phyloP scores from a whole-genome alignment of 345 rosid species.

The Eucalyptus marginata region DNA sequence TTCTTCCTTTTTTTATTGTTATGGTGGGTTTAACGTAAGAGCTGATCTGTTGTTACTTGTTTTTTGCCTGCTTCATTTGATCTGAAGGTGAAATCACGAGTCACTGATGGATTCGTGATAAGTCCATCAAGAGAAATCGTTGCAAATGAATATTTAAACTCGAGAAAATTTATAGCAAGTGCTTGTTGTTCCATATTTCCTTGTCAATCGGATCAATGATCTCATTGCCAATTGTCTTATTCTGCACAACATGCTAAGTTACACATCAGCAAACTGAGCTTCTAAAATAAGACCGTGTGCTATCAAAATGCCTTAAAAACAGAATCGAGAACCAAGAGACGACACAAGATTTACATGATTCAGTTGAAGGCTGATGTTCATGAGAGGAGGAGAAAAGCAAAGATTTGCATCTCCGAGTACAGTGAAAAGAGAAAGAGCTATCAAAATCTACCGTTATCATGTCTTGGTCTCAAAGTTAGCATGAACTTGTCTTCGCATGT shows the following conservation, averaged over 20 bases:
- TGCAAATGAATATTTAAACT: background rate
- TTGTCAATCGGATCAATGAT: background rate
- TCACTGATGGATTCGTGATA: background rate
- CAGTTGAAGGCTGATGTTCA: background rate
- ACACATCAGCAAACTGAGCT: accelerated
- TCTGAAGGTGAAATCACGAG: background rate
- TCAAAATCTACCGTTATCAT: background rate
- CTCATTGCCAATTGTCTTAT: background rate
- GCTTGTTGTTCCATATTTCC: background rate
- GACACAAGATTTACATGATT: background rate
- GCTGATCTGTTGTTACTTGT: background rate
- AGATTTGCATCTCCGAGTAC: background rate
- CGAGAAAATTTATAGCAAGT: accelerated
- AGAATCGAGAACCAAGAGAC: background rate
- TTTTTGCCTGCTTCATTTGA: background rate
- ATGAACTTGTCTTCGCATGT: background rate
- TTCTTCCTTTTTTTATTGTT: background rate
- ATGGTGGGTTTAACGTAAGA: background rate
- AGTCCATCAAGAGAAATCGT: background rate
- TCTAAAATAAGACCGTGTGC: background rate
- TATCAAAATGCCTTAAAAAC: background rate
- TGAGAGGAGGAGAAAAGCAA: accelerated
- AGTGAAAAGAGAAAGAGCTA: background rate
- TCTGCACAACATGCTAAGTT: background rate
- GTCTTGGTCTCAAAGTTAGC: background rate